These are phyloP conservation scores for Tephrocybe rancida DNA, from an alignment of 768 basidiomycete genomes.

Conservation along the genomic window DNA sequence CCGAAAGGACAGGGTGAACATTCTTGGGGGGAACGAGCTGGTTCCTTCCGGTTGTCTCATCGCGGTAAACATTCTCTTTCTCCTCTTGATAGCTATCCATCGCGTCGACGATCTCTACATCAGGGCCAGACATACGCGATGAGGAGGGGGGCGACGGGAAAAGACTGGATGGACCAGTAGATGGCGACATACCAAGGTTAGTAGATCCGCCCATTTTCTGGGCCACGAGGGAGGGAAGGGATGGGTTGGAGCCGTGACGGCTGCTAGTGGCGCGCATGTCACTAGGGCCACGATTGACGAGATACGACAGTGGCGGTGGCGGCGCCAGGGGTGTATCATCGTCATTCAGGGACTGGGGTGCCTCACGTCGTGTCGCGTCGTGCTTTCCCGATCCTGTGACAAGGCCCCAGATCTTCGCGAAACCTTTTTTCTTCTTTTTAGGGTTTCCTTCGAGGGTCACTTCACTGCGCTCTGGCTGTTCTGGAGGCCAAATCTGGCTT, in stretches of 20 bases:
- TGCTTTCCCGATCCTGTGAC: conserved; percentile 64
- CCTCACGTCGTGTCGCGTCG: conserved; percentile 27
- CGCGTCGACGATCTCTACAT: conserved; percentile 52
- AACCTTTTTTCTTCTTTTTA: conserved; percentile 79
- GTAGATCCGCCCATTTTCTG: conserved; percentile 51
- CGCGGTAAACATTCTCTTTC: conserved; percentile 35
- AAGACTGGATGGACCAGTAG: conserved; percentile 75
- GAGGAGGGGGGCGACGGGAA: conserved; percentile 79
- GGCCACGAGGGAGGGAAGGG: conserved; percentile 61
- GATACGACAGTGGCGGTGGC: conserved; percentile 88
- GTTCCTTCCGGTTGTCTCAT: conserved; percentile 35
- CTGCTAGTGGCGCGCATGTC: conserved; percentile 38
- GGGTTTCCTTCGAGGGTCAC: conserved; percentile 46
- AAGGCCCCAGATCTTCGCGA: conserved; percentile 81
- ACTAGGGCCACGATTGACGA: conserved; percentile 67
- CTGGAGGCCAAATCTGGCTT: conserved; percentile 52
- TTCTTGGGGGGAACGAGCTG: conserved; percentile 33
- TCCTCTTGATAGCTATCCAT: conserved; percentile 45
- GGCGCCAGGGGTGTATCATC: conserved; percentile 84
- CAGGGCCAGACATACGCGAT: conserved; percentile 62
- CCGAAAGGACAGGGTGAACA: conserved; percentile 59
- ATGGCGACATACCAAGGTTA: conserved; percentile 68
- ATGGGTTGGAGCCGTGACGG: conserved; percentile 71
- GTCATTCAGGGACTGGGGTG: conserved; percentile 45
- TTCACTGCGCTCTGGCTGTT: conserved; percentile 28